Conservation (phyloP, 2,329 filamentous ascomycete species). For the Graphilbum sp. region DNA sequence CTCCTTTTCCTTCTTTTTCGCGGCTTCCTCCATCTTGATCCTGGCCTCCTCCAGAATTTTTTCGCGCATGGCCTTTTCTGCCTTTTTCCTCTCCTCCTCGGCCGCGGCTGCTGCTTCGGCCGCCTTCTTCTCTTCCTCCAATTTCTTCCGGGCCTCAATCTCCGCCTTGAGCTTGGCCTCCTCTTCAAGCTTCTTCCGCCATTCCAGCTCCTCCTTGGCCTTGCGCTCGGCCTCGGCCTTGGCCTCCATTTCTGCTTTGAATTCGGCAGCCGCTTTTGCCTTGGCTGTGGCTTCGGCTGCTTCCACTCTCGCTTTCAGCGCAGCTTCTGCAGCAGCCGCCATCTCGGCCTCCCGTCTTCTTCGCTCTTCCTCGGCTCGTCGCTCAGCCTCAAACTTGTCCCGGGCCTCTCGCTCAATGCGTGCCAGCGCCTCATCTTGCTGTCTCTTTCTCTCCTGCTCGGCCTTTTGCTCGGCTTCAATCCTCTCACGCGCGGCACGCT, state of each 20-base stretch:
- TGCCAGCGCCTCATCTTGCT: constrained; percentile 18
- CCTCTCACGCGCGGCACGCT: constrained; percentile 23
- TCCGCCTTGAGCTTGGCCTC: constrained; percentile 25
- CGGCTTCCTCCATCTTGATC: constrained; percentile 25
- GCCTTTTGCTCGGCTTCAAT: constrained; percentile 18
- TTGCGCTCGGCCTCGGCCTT: constrained; percentile 13
- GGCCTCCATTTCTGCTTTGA: constrained; percentile 20
- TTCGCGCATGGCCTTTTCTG: constrained; percentile 37
- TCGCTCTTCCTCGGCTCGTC: constrained; percentile 22
- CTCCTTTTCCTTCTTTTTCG: constrained; percentile 35
- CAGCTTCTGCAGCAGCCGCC: constrained; percentile 19
- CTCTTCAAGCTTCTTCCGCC: constrained; percentile 29
- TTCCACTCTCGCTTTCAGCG: constrained; percentile 21
- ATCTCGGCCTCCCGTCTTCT: constrained; percentile 30
- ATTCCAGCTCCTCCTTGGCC: constrained; percentile 19
- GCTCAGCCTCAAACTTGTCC: constrained; percentile 22
- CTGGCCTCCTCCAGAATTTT: constrained; percentile 30
- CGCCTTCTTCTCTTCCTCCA: constrained; percentile 28
- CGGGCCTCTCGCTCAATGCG: constrained; percentile 18
- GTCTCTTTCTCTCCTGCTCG: constrained; percentile 18
- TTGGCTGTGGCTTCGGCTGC: constrained; percentile 28
- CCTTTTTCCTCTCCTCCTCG: constrained; percentile 34
- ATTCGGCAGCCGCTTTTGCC: constrained; percentile 21
- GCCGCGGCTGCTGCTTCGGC: constrained; percentile 26
- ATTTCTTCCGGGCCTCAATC: constrained; percentile 25